A percentile compares a stretch with the other conserved stretches of the same genome.
Conservation (phyloP, 179 eudicot species). For the Sideroxylon spinosum region DNA sequence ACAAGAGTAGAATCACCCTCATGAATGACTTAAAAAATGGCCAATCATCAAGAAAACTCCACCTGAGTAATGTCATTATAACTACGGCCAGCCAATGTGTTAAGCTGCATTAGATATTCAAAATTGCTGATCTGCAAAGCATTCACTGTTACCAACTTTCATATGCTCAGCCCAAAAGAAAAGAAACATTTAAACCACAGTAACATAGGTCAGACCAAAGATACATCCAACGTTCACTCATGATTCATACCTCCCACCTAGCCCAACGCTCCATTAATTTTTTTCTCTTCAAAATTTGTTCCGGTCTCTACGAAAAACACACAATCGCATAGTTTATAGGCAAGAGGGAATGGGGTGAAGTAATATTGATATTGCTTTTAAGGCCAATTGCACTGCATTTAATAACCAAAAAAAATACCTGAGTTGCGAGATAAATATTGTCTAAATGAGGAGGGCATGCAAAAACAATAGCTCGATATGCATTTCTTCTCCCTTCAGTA, state of each 20-base stretch:
- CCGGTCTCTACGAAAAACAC: conserved; percentile 62
- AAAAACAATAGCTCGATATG: conserved; percentile 92
- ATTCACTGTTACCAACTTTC: background rate
- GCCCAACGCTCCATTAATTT: conserved; percentile 99
- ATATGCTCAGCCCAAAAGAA: background rate
- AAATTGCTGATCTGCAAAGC: conserved; percentile 95
- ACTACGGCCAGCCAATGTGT: conserved; percentile 97
- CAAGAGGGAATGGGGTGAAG: background rate
- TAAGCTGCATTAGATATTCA: conserved; percentile 97
- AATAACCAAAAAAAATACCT: conserved; percentile 41
- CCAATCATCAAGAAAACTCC: conserved; percentile 16
- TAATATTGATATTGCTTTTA: background rate
- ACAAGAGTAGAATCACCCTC: conserved; percentile 14
- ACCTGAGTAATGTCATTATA: conserved; percentile 99
- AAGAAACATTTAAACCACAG: background rate
- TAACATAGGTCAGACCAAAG: conserved; percentile 2
- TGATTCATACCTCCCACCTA: conserved; percentile 80
- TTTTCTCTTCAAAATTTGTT: conserved; percentile 88
- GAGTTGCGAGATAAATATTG: conserved; percentile 92
- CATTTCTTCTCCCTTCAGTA: conserved; percentile 76
- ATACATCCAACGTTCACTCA: background rate
- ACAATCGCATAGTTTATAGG: background rate
- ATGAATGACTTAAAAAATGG: background rate
- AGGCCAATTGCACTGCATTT: background rate
- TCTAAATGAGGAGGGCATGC: conserved; percentile 91